phyloP scores from a whole-genome alignment of 306 rosid species.

The Quercus variabilis region DNA sequence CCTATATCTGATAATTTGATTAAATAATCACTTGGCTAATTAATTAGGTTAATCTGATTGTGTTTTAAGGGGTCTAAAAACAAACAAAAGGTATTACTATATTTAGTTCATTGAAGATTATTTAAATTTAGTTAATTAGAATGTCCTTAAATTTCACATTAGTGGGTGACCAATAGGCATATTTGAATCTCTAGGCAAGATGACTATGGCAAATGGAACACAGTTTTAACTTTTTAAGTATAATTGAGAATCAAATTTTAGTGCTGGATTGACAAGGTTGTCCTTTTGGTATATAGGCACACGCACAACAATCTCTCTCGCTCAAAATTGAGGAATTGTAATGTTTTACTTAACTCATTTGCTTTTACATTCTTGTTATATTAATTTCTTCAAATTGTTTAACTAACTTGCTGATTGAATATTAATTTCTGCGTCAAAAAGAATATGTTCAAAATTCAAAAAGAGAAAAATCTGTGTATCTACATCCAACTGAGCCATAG shows the following conservation, averaged over 20 bases:
- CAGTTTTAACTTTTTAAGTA: not conserved
- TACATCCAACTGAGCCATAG: slow-evolving; percentile 82
- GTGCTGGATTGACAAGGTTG: slow-evolving; percentile 18
- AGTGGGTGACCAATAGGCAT: too few relatives aligned
- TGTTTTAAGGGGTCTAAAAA: too few relatives aligned
- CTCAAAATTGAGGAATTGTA: slow-evolving; percentile 46
- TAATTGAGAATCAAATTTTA: not conserved
- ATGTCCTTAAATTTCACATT: too few relatives aligned
- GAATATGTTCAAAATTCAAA: slow-evolving; percentile 60
- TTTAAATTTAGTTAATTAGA: too few relatives aligned
- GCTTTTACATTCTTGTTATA: not conserved
- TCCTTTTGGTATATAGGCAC: slow-evolving; percentile 16
- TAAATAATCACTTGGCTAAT: too few relatives aligned
- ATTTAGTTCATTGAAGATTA: too few relatives aligned
- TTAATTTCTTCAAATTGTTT: not conserved
- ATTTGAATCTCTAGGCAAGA: too few relatives aligned
- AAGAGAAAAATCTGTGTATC: slow-evolving; percentile 69
- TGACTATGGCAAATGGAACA: too few relatives aligned
- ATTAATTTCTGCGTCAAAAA: slow-evolving; percentile 36
- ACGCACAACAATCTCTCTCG: slow-evolving; percentile 23
- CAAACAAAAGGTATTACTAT: too few relatives aligned
- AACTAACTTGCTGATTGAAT: not conserved
- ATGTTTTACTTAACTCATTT: not conserved
- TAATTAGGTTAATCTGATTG: too few relatives aligned
- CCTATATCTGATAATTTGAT: too few relatives aligned